Conservation (phyloP, 176 grass and related monocot genomes). For the Musa itinerans region DNA sequence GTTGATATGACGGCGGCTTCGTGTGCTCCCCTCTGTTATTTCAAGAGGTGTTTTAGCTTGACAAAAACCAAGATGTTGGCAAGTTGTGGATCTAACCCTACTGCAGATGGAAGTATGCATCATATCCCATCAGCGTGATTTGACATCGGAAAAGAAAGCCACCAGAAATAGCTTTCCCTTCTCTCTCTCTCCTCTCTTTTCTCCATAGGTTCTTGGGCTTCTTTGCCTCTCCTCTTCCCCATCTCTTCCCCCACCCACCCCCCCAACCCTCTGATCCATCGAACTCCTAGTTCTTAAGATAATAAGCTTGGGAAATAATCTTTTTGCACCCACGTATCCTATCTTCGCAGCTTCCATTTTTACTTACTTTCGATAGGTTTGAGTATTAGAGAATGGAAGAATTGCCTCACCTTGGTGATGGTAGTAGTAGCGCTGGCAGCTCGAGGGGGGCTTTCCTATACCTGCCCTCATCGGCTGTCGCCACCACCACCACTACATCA, state of each 20-base stretch:
- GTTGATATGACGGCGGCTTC: too few relatives aligned
- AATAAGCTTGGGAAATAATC: too few relatives aligned
- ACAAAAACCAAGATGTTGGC: too few relatives aligned
- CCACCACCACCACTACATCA: slow-evolving; percentile 19
- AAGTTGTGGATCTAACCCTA: neutral
- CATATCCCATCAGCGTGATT: slow-evolving; percentile 10
- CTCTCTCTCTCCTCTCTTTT: neutral
- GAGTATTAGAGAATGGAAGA: slow-evolving; percentile 19
- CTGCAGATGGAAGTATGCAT: neutral
- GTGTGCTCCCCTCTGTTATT: too few relatives aligned
- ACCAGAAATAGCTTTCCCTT: neutral
- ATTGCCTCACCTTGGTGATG: slow-evolving; percentile 19
- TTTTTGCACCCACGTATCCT: neutral
- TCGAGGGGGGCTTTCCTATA: slow-evolving; percentile 52
- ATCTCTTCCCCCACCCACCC: neutral
- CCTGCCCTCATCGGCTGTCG: slow-evolving; percentile 24
- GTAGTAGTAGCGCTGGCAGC: slow-evolving; percentile 2
- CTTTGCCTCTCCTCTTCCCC: neutral
- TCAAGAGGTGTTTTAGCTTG: too few relatives aligned
- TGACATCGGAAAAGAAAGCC: slow-evolving; percentile 7
- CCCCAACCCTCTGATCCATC: too few relatives aligned
- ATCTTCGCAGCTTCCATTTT: too few relatives aligned
- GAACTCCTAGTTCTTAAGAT: neutral
- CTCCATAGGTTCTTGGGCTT: too few relatives aligned
- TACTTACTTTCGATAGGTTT: neutral